A percentile compares a stretch with the other conserved stretches of the same genome.
These are phyloP conservation scores for Penicillium sp. DNA, from an alignment of 2,329 filamentous ascomycete species.

Conservation along the genomic window DNA sequence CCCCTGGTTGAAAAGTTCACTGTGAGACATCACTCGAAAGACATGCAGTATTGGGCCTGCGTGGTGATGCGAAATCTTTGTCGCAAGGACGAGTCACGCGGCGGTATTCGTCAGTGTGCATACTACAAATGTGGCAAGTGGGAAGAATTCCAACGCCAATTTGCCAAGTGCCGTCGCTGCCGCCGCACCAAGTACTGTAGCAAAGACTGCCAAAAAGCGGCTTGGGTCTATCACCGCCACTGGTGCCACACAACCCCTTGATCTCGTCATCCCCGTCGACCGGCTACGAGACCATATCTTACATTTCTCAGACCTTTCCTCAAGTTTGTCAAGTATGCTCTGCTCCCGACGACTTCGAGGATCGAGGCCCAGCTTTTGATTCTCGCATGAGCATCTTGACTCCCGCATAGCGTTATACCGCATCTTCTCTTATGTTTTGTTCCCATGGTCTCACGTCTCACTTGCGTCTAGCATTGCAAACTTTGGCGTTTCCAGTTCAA, in stretches of 20 bases:
- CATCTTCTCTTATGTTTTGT: conserved; percentile 20
- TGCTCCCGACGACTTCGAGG: conserved; percentile 19
- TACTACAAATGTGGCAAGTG: conserved; percentile 98
- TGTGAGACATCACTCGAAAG: conserved; percentile 84
- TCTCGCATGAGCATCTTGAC: conserved; percentile 29
- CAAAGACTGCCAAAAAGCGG: conserved; percentile 98
- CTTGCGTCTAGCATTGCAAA: conserved; percentile 34
- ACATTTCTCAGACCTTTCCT: conserved; percentile 4
- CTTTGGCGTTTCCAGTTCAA: conserved; percentile 32
- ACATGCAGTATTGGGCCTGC: conserved; percentile 99
- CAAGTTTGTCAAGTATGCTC: no score
- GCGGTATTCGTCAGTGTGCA: conserved; percentile 92
- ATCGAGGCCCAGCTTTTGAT: conserved; percentile 22
- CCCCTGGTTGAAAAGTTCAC: conserved; percentile 98
- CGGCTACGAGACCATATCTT: not conserved
- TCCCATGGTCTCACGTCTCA: conserved; percentile 23
- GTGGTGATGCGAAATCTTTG: conserved; percentile 99
- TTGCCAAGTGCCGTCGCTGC: conserved; percentile 95
- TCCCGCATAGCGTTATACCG: conserved; percentile 36
- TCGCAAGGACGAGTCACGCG: conserved; percentile 90
- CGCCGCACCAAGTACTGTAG: conserved; percentile 98
- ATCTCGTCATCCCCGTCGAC: conserved; percentile 5
- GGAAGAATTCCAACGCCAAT: conserved; percentile 94
- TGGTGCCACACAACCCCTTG: conserved; percentile 63
- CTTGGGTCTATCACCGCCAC: conserved; percentile 96